These are phyloP conservation scores for Ocimum tenuiflorum DNA, from an alignment of 257 asterid species.

Conservation along the genomic window DNA sequence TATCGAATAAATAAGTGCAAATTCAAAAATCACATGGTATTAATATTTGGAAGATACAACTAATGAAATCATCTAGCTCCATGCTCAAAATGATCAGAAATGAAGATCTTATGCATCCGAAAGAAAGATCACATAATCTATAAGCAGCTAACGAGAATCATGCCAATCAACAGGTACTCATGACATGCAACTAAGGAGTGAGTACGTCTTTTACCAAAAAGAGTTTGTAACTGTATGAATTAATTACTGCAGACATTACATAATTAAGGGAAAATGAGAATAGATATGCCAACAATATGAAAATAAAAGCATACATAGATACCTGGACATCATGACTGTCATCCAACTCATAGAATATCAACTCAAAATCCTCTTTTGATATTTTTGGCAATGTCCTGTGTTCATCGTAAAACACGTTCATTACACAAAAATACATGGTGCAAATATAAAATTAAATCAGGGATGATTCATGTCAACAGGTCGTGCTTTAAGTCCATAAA, in stretches of 20 bases:
- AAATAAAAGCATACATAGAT: constrained; percentile 18
- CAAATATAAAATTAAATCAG: background rate
- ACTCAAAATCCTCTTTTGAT: constrained; percentile 85
- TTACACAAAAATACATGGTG: constrained; percentile 10
- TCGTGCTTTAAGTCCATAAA: background rate
- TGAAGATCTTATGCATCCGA: background rate
- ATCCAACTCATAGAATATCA: constrained; percentile 83
- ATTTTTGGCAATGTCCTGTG: constrained; percentile 83
- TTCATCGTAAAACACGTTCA: constrained; percentile 17
- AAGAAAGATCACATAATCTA: background rate
- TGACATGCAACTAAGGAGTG: background rate
- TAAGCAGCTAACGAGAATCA: background rate
- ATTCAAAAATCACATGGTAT: background rate
- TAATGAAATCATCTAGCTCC: background rate
- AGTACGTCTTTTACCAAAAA: background rate
- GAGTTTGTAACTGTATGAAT: background rate
- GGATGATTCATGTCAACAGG: background rate
- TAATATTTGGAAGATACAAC: background rate
- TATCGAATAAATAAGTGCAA: background rate
- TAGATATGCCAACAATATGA: background rate
- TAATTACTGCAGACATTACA: background rate
- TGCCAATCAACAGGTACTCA: background rate
- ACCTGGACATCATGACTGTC: constrained; percentile 89
- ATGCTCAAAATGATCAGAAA: background rate
- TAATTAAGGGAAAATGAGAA: background rate